Conservation (phyloP, 73 alveolate genomes). For the Paramecium tetraurelia region DNA sequence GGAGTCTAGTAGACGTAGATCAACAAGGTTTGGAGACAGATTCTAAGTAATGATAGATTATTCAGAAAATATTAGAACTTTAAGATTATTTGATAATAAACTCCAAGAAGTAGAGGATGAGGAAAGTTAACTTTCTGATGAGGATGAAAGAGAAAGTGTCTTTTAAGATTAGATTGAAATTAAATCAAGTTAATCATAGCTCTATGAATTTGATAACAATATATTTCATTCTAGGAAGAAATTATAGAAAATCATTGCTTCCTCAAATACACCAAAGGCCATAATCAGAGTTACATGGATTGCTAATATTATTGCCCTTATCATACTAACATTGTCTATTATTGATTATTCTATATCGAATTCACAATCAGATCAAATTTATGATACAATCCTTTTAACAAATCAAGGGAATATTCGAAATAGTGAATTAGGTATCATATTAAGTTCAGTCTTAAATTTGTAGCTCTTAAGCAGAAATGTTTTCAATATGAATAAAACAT, state of each 20-base stretch:
- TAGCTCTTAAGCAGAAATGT: background rate
- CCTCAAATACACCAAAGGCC: background rate
- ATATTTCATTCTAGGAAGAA: slow-evolving; percentile 42
- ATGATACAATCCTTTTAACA: background rate
- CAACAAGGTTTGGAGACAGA: background rate
- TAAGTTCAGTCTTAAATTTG: background rate
- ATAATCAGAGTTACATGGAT: background rate
- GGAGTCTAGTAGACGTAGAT: background rate
- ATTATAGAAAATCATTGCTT: background rate
- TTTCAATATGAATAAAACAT: background rate
- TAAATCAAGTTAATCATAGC: background rate
- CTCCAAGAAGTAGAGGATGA: background rate
- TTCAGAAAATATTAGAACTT: background rate
- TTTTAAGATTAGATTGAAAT: background rate
- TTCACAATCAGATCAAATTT: background rate
- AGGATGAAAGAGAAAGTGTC: slow-evolving; percentile 15
- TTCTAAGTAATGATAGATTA: background rate
- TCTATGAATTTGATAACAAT: background rate
- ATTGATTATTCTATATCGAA: slow-evolving; percentile 28
- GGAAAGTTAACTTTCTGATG: background rate
- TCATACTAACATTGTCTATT: background rate
- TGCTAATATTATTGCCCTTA: background rate
- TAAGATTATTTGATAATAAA: background rate
- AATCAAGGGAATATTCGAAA: background rate
- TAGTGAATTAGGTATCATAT: background rate